Conservation (phyloP, 371 early-diverging fungal genomes). For the Phascolomyces articulosus region DNA sequence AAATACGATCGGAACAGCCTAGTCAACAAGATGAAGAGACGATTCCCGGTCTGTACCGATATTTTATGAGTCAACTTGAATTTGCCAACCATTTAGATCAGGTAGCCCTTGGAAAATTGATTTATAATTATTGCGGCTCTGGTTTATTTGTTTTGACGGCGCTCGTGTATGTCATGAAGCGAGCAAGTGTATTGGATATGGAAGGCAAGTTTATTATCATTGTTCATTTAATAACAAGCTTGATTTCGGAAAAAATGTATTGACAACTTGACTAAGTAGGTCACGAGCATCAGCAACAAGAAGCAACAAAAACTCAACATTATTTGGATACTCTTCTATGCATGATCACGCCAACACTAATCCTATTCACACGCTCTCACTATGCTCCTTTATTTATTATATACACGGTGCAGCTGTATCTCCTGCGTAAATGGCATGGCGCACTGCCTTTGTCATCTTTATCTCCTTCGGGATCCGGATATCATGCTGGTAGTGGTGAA, state of each 20-base stretch:
- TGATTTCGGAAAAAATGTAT: not conserved
- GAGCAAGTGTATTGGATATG: constrained; percentile 12
- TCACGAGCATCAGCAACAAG: constrained; percentile 6
- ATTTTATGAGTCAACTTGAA: constrained; percentile 17
- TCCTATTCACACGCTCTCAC: constrained; percentile 64
- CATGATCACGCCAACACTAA: constrained; percentile 48
- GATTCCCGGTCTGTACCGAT: constrained; percentile 22
- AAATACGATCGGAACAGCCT: constrained; percentile 11
- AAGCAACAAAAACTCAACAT: not conserved
- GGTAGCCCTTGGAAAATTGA: constrained; percentile 38
- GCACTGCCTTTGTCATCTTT: constrained; percentile 2
- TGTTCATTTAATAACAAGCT: no score
- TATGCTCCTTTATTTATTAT: constrained; percentile 63
- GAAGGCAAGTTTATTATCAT: constrained; percentile 2
- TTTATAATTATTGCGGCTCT: constrained; percentile 43
- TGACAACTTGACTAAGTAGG: not conserved
- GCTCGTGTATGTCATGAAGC: constrained; percentile 34
- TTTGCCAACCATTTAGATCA: constrained; percentile 30
- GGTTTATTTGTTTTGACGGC: constrained; percentile 30
- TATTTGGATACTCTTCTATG: constrained; percentile 34
- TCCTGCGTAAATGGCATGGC: constrained; percentile 41
- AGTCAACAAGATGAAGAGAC: not conserved
- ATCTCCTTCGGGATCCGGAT: not conserved
- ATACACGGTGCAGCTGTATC: constrained; percentile 54
- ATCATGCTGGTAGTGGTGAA: not conserved